phyloP scores from a whole-genome alignment of 441 rosid species.

The Adansonia madagascariensis region DNA sequence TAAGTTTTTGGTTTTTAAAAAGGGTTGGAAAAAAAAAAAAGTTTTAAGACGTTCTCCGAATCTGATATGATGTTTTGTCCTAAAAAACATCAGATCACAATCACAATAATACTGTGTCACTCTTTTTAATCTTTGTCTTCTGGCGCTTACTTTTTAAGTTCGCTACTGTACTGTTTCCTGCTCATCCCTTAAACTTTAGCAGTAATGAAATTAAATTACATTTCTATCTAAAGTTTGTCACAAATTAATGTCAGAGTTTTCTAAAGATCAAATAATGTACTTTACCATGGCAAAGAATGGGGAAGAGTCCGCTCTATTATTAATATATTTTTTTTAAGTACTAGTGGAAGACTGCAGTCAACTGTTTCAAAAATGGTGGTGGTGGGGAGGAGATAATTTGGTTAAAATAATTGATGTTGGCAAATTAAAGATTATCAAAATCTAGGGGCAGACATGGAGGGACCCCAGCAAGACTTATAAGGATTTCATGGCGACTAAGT shows the following conservation, averaged over 20 bases:
- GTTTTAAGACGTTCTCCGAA: too few relatives aligned
- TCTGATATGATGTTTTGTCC: background rate
- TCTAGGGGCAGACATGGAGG: background rate
- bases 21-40: too few relatives aligned
- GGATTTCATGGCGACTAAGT: background rate
- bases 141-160: background rate
- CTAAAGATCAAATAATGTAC: background rate
- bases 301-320: background rate
- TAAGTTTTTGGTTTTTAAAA: background rate
- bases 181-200: background rate
- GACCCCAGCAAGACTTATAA: background rate
- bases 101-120: background rate
- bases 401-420: background rate
- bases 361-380: background rate
- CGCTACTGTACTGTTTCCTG: background rate
- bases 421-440: background rate
- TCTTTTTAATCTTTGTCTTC: background rate
- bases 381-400: background rate
- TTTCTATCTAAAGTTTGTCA: too few relatives aligned
- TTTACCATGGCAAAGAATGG: background rate
- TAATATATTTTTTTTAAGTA: too few relatives aligned
- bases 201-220: too few relatives aligned
- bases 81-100: background rate
- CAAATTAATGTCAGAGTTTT: too few relatives aligned
- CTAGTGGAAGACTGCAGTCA: constrained; percentile 23